Base-by-base conservation (phyloP, 495 filamentous ascomycete species). In the Penicillium coffeae region DNA sequence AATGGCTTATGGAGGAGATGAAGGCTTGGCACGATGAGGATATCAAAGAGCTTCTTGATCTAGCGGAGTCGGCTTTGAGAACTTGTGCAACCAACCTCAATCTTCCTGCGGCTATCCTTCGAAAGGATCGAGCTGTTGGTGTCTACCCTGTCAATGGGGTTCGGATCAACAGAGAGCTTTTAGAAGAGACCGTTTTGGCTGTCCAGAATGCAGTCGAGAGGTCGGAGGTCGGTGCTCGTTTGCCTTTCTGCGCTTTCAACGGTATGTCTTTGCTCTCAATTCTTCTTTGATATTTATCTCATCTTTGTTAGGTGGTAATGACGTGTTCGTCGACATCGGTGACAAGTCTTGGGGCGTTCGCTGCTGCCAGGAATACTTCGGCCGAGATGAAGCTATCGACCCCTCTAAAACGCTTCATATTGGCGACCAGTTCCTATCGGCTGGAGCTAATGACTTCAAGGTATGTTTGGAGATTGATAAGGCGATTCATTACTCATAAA, bases 231-330 rank as follows among this genome's bases (percentile, higher is more conserved):
- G 85, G 84, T 0, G 68, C 74, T 13, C 66, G 81, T 3, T 70
- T 99, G 15, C 93, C 94, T 1, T 99, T 99, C 61, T 99, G 94
- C 61, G 94, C 93, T 18, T 99, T 99, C 73, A 97, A 99, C 64
- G 93, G 83, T 78, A 56, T 12, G 41, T 45, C 14, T 34, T 38
- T 27, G 32, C 0, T 13, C 25, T 42, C 30, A n/a, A 7, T 30
- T 33, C 21, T 6, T 36, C 27, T 35, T 15, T 21, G 27, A 21
- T 25, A 8, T 30, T 32, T 47, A 8, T 30, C 37, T 41, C 21
- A 45, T 27, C 12, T 16, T 21, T 21, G 21, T 9, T 21, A 80
- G 79, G 90, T 18, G 91, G 92, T 7, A 91, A 94, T 47, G 90
- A 97, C 62, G 89, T 96, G 18, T 99, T 99, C 62, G 92, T 99